Percentiles rank a stretch among this genome's conserved stretches.
These are phyloP conservation scores for Escovopsis sp. DNA, from an alignment of 2,329 filamentous ascomycete species.

Conservation along the genomic window DNA sequence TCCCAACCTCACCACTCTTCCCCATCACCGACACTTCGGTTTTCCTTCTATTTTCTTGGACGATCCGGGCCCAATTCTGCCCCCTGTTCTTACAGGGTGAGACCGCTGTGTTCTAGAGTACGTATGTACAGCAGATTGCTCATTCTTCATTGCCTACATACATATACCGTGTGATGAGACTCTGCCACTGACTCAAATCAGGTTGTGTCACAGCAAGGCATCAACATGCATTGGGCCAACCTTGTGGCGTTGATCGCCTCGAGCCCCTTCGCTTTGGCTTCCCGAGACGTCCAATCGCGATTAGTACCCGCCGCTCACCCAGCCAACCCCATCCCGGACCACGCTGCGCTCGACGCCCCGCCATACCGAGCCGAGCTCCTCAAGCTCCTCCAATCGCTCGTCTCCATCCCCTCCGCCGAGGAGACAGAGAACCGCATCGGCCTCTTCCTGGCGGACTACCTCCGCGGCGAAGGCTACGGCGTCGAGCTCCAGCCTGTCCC, in stretches of 20 bases:
- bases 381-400: slow-evolving; percentile 58
- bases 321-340: neutral
- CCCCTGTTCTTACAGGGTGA: too few relatives aligned
- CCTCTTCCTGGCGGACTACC: slow-evolving; percentile 51
- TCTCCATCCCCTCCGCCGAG: slow-evolving; percentile 58
- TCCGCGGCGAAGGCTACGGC: slow-evolving; percentile 33
- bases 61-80: too few relatives aligned
- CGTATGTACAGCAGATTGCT: too few relatives aligned
- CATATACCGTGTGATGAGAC: too few relatives aligned
- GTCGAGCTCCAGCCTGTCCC: slow-evolving; percentile 27
- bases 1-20: too few relatives aligned
- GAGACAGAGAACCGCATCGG: slow-evolving; percentile 55
- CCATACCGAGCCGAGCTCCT: slow-evolving; percentile 41
- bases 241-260: slow-evolving; percentile 3
- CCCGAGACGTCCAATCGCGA: slow-evolving; percentile 5
- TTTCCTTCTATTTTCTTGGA: too few relatives aligned
- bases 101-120: too few relatives aligned
- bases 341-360: slow-evolving; percentile 11
- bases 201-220: neutral
- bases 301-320: neutral
- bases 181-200: too few relatives aligned
- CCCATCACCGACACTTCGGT: too few relatives aligned
- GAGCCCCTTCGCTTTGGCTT: slow-evolving; percentile 4
- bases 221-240: slow-evolving; percentile 5
- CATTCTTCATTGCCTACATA: too few relatives aligned